Evolutionary conservation across 306 rosid species (phyloP), one percentile per base, ranked within the genome.

Genomic region (Sophora flavescens): DNA sequence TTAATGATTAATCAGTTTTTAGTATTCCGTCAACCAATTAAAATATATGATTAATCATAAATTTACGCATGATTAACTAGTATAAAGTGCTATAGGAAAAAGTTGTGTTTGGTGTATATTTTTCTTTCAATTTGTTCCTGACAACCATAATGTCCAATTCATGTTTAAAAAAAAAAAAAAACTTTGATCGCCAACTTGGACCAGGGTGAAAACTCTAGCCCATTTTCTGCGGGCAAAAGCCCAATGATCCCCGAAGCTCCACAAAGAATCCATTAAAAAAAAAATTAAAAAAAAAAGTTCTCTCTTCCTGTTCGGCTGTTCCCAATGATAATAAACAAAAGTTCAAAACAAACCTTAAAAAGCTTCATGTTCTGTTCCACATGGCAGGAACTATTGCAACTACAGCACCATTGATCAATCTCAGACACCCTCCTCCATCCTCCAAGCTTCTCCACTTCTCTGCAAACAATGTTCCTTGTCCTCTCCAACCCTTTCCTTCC

Each of bases 301-400:
- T 15, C 17, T 28, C 56, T 18, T 56, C 69, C 41, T 32, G 60
- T n/a, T n/a, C n/a, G n/a, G n/a, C n/a, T n/a, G n/a, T 76, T 59
- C 63, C 16, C 1, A 53, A 68, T 5, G 65, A 74, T 22, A 33
- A 66, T 30, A 22, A 9, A 17, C 11, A 42, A 11, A 30, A 4
- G 3, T 2, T 22, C 10, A 42, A 51, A 68, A 9, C 58, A 30
- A 59, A 74, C n/a, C 26, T 30, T 42, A 42, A 58, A 48, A 54
- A 63, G 6, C 74, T 72, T 13, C 32, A 22, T 59, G 64, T 68
- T 44, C 33, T 57, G 61, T 58, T 61, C 18, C 73, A 72, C 78
- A 90, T 89, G 93, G 89, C 91, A 70, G 80, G 26, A 74, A 65
- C 85, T 26, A 47, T 78, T 41, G 35, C 84, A 54, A 57, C 75